These are phyloP conservation scores for Trichoderma afroharzianum DNA, from an alignment of 2,329 filamentous ascomycete genomes.

Conservation along the genomic window DNA sequence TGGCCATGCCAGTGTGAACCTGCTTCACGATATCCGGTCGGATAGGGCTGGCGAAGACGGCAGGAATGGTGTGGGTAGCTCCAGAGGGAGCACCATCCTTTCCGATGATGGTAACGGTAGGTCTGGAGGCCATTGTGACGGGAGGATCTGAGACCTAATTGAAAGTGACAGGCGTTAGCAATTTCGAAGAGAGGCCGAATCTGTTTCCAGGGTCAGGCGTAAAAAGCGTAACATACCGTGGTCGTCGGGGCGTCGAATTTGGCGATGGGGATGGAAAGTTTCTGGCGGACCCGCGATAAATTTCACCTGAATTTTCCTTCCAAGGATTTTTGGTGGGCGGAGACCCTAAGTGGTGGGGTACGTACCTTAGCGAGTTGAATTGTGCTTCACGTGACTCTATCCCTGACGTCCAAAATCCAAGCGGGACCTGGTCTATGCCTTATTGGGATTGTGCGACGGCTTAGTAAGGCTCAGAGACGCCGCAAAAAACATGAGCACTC, in stretches of 20 bases:
- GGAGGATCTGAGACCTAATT: slow-evolving; percentile 35
- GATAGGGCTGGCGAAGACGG: slow-evolving; percentile 96
- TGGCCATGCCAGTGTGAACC: slow-evolving; percentile 98
- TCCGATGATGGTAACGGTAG: slow-evolving; percentile 95
- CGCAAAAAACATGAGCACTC: too few species aligned
- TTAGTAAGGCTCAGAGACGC: neutral
- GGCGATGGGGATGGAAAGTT: slow-evolving; percentile 32
- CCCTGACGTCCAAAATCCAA: neutral
- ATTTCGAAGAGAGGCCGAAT: neutral
- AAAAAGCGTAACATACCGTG: slow-evolving; percentile 32
- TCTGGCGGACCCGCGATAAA: slow-evolving; percentile 33
- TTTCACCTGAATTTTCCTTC: slow-evolving; percentile 36
- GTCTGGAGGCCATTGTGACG: slow-evolving; percentile 84
- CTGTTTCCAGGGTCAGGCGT: neutral
- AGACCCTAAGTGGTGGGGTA: slow-evolving; percentile 37
- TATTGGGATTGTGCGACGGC: neutral
- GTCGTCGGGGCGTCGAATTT: slow-evolving; percentile 40
- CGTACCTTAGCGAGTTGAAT: slow-evolving; percentile 28
- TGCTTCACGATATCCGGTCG: slow-evolving; percentile 99
- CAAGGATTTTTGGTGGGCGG: slow-evolving; percentile 38
- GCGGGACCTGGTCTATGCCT: neutral
- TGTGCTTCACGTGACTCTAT: neutral
- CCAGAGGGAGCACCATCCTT: slow-evolving; percentile 91
- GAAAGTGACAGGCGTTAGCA: slow-evolving; percentile 17
- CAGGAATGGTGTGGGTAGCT: slow-evolving; percentile 85